phyloP scores from a whole-genome alignment of 495 filamentous ascomycete genomes.

The Articulospora tetracladia region DNA sequence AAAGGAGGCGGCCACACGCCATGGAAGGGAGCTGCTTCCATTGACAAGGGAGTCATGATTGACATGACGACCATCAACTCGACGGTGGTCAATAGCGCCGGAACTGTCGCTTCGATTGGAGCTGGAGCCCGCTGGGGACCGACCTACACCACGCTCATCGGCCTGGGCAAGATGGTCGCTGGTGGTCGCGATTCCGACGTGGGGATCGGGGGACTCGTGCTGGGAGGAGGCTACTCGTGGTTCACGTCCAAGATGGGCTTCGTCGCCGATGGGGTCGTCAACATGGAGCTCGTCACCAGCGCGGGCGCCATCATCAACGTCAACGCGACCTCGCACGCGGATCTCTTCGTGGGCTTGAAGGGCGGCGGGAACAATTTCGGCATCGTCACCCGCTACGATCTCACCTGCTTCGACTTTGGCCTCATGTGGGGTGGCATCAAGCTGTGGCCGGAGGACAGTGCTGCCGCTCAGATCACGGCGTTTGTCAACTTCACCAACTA shows the following conservation, averaged over 20 bases:
- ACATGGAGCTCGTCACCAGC: conserved; percentile 35
- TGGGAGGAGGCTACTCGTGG: conserved; percentile 36
- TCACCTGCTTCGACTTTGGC: conserved; percentile 37
- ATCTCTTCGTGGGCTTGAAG: conserved; percentile 52
- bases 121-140: conserved; percentile 46
- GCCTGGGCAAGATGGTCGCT: conserved; percentile 39
- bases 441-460: background rate
- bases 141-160: conserved; percentile 46
- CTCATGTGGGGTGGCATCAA: conserved; percentile 37
- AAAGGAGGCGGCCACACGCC: conserved; percentile 28
- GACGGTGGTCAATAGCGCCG: conserved; percentile 3
- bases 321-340: conserved; percentile 35
- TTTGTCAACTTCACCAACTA: conserved; percentile 35
- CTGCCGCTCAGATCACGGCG: conserved; percentile 26
- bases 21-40: conserved; percentile 27
- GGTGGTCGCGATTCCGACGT: conserved; percentile 31
- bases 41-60: conserved; percentile 30
- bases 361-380: conserved; percentile 53
- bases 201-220: conserved; percentile 17
- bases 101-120: conserved; percentile 10
- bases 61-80: conserved; percentile 27
- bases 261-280: conserved; percentile 44
- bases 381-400: conserved; percentile 49
- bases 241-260: conserved; percentile 38
- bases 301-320: conserved; percentile 43